These are phyloP conservation scores for Tuber indicum DNA, from an alignment of 495 filamentous ascomycete genomes.

Conservation along the genomic window DNA sequence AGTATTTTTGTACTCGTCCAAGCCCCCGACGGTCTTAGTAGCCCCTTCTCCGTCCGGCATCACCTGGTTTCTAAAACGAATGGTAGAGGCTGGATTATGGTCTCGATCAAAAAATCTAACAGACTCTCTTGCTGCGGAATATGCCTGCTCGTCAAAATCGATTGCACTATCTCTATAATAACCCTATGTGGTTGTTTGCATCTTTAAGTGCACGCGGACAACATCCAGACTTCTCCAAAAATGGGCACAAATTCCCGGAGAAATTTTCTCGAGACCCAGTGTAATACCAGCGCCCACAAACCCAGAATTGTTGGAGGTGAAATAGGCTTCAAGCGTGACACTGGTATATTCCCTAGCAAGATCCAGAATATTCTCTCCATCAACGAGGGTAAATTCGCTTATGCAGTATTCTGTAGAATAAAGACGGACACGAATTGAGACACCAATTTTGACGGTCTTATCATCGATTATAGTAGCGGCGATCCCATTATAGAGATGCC, in stretches of 20 bases:
- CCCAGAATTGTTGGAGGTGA: slow-evolving; percentile 58
- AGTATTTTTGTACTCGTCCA: slow-evolving; percentile 59
- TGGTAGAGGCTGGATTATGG: slow-evolving; percentile 62
- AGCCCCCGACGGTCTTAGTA: slow-evolving; percentile 49
- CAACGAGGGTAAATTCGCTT: slow-evolving; percentile 47
- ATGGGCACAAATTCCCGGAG: slow-evolving; percentile 59
- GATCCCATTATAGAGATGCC: slow-evolving; percentile 62
- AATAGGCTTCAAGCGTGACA: slow-evolving; percentile 51
- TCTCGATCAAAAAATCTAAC: slow-evolving; percentile 73
- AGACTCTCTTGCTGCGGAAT: slow-evolving; percentile 77
- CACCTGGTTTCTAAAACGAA: slow-evolving; percentile 67
- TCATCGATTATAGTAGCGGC: slow-evolving; percentile 51
- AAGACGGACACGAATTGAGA: slow-evolving; percentile 68
- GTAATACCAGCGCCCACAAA: slow-evolving; percentile 61
- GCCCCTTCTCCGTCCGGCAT: slow-evolving; percentile 58
- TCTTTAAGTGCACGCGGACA: slow-evolving; percentile 55
- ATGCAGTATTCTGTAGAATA: slow-evolving; percentile 73
- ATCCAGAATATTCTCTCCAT: slow-evolving; percentile 42
- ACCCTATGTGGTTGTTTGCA: slow-evolving; percentile 34
- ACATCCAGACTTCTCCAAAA: slow-evolving; percentile 77
- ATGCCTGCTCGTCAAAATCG: slow-evolving; percentile 72
- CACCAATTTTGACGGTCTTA: slow-evolving; percentile 52
- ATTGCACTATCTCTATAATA: slow-evolving; percentile 39
- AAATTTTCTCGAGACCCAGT: slow-evolving; percentile 48
- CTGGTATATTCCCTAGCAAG: slow-evolving; percentile 53